These are phyloP conservation scores for Poronia punctata DNA, from an alignment of 495 filamentous ascomycete genomes.

Conservation along the genomic window DNA sequence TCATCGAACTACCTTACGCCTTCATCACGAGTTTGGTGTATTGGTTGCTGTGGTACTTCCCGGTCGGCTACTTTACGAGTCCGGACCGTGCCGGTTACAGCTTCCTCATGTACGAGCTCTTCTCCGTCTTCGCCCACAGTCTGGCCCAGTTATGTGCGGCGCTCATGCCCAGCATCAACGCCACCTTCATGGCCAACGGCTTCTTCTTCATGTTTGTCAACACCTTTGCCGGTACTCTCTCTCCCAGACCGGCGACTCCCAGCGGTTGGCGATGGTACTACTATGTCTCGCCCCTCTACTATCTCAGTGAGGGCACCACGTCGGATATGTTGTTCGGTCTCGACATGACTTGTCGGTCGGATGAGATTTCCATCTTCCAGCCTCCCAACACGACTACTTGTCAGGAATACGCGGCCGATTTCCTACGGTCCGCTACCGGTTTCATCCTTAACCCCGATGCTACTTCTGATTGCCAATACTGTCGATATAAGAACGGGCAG, in stretches of 20 bases:
- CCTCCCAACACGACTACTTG: conserved; percentile 48
- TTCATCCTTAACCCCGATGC: conserved; percentile 45
- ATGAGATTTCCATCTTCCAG: conserved; percentile 50
- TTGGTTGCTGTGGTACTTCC: conserved; percentile 72
- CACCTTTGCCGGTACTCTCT: conserved; percentile 50
- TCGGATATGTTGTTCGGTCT: conserved; percentile 52
- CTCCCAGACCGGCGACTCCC: conserved; percentile 44
- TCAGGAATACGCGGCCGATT: conserved; percentile 47
- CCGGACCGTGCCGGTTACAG: conserved; percentile 35
- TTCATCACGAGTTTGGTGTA: conserved; percentile 55
- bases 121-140: conserved; percentile 43
- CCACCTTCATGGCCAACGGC: conserved; percentile 48
- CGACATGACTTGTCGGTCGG: conserved; percentile 46
- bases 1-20: conserved; percentile 70
- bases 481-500: conserved; percentile 25
- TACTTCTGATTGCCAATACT: conserved; percentile 53
- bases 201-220: conserved; percentile 45
- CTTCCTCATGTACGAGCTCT: conserved; percentile 28
- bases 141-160: conserved; percentile 48
- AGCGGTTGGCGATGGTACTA: conserved; percentile 61
- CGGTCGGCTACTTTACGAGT: conserved; percentile 47
- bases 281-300: conserved; percentile 64
- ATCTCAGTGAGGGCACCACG: conserved; percentile 55
- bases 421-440: conserved; percentile 40
- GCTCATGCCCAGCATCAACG: conserved; percentile 46